Base-by-base conservation (phyloP, 495 filamentous ascomycete genomes). In the Beverwykella pulmonaria region DNA sequence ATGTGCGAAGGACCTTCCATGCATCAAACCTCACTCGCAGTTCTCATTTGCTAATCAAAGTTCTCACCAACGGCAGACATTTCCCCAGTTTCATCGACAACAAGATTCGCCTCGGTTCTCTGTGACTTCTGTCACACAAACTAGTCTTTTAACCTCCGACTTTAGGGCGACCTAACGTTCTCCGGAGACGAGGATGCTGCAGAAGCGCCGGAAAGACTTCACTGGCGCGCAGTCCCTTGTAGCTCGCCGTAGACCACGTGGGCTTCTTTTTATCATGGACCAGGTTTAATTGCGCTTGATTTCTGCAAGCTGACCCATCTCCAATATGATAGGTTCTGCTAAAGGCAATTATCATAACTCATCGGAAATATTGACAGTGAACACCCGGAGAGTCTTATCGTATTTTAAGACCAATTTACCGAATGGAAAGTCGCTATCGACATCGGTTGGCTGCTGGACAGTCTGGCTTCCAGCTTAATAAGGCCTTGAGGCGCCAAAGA, bases 381-480 rank as follows among this genome's bases (percentile, higher is more conserved):
- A 20, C 54, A 29, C 41, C 25, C 41, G 56, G 22, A 32, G 47
- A 53, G 17, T n/a, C 6, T 39, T 23, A 44, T 39, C 30, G n/a
- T 30, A 57, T 23, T 55, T 55, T 26, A 48, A 15, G 30, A 14
- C 60, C 60, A 47, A 30, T 46, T 63, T 49, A 54, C 60, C 60
- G 22, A 27, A 55, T 63, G 2, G 7, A 25, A 9, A 53, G 25
- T 49, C 46, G 20, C 53, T 17, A 41, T 22, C 23, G 44, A 44
- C 3, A 25, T 55, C 60, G 49, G 60, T 32, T 63, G 50, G 29
- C 25, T 63, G 41, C 22, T 44, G 19, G 47, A 48, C 49, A 44
- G 15, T 44, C 8, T 9, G 39, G 3, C 17, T 22, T n/a, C 9
- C 12, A 44, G 60, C 60, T 63, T 6, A 63, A 20, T 47, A 46